phyloP scores from a whole-genome alignment of 148 eudicot species.

The Camellia granthamiana region DNA sequence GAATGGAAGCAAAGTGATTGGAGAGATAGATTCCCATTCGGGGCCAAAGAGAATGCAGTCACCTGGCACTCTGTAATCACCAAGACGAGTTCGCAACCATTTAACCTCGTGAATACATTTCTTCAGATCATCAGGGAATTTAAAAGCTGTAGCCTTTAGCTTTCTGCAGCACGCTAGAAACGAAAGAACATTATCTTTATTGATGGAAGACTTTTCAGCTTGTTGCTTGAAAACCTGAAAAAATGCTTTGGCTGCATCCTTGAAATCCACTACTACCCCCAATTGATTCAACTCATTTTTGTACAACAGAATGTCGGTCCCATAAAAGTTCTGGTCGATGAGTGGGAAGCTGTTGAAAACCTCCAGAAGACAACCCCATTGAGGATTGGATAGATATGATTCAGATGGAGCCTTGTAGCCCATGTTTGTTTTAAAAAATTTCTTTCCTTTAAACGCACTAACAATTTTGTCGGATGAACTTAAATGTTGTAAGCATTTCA shows the following conservation, averaged over 20 bases:
- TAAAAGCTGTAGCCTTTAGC: slow-evolving; percentile 11
- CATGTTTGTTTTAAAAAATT: slow-evolving; percentile 41
- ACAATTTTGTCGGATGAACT: slow-evolving; percentile 27
- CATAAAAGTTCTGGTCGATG: slow-evolving; percentile 46
- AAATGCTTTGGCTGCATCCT: slow-evolving; percentile 34
- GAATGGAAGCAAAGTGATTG: slow-evolving; percentile 56
- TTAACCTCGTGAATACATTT: slow-evolving; percentile 34
- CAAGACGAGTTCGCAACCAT: slow-evolving; percentile 59
- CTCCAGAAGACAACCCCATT: slow-evolving; percentile 57
- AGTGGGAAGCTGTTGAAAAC: slow-evolving; percentile 46
- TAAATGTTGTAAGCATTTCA: slow-evolving; percentile 34
- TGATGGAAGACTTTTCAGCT: slow-evolving; percentile 27
- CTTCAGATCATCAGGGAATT: slow-evolving; percentile 30
- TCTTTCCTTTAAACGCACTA: slow-evolving; percentile 28
- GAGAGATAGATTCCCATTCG: slow-evolving; percentile 47
- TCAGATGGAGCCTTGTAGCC: slow-evolving; percentile 47
- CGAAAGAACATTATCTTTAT: slow-evolving; percentile 31
- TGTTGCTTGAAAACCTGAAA: slow-evolving; percentile 33
- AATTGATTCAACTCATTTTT: slow-evolving; percentile 32
- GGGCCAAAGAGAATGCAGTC: slow-evolving; percentile 48
- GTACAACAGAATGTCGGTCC: slow-evolving; percentile 22
- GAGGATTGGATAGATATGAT: slow-evolving; percentile 37
- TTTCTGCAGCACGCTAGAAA: slow-evolving; percentile 41
- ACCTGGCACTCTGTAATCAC: slow-evolving; percentile 42
- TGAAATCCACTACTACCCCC: slow-evolving; percentile 50